phyloP scores from a whole-genome alignment of 2,329 filamentous ascomycete species.

The Pseudocercospora pini-densiflorae region DNA sequence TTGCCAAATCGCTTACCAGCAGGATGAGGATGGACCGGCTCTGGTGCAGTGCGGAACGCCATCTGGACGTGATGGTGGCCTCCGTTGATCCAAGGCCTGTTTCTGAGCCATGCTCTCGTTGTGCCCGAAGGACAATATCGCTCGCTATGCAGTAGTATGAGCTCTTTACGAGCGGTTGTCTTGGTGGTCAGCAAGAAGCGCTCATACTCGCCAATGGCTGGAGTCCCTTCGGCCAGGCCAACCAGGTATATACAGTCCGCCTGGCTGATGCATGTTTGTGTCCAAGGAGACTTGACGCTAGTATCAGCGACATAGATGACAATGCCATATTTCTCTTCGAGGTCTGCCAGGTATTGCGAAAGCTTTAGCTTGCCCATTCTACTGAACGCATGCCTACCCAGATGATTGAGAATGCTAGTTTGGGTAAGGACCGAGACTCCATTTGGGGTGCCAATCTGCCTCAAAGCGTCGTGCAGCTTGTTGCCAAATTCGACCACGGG shows the following conservation, averaged over 20 bases:
- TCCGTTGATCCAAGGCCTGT: conserved; percentile 96
- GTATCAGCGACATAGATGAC: conserved; percentile 97
- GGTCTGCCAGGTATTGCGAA: conserved; percentile 91
- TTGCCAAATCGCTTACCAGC: conserved; percentile 75
- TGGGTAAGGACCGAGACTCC: conserved; percentile 87
- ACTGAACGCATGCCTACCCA: conserved; percentile 95
- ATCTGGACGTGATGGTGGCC: conserved; percentile 98
- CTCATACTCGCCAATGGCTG: conserved; percentile 93
- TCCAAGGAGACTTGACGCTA: conserved; percentile 96
- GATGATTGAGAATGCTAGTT: conserved; percentile 88
- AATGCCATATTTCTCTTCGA: conserved; percentile 96
- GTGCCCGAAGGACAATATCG: conserved; percentile 83
- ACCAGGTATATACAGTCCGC: conserved; percentile 95
- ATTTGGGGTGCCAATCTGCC: conserved; percentile 86
- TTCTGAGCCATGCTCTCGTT: conserved; percentile 83
- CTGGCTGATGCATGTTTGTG: conserved; percentile 95
- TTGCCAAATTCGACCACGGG: conserved; percentile 96
- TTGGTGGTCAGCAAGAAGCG: conserved; percentile 96
- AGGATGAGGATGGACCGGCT: conserved; percentile 78
- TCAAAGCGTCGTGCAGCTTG: conserved; percentile 81
- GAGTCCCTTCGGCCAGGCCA: conserved; percentile 85
- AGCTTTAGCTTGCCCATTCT: conserved; percentile 96
- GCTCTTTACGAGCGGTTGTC: conserved; percentile 89
- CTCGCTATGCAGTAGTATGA: conserved; percentile 88
- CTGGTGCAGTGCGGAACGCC: conserved; percentile 76